A percentile compares a stretch with the other conserved stretches of the same genome.
Conservation (phyloP, 192 early-diverging fungal genomes). For the Backusella parvicylindrica region DNA sequence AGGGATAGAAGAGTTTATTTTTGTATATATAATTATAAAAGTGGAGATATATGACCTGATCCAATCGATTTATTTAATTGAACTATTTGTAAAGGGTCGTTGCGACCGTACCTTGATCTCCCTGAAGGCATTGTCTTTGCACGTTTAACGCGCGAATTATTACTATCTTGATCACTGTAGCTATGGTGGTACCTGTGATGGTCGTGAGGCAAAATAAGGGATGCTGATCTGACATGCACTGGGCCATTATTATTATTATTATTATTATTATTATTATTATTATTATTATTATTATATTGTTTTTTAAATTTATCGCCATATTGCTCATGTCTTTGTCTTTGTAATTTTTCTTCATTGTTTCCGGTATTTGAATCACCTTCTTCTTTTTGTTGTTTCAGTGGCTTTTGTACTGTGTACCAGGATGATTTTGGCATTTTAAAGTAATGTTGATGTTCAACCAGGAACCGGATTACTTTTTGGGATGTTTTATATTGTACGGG, state of each 20-base stretch:
- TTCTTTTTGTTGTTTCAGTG: neutral
- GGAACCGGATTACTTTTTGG: conserved; percentile 63
- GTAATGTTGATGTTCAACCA: conserved; percentile 54
- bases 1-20: neutral
- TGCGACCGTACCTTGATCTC: neutral
- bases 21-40: neutral
- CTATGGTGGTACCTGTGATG: neutral
- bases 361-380: neutral
- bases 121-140: conserved; percentile 19
- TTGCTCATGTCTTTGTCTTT: neutral
- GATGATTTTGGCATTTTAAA: conserved; percentile 30
- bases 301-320: neutral
- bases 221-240: neutral
- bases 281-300: neutral
- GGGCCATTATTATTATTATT: too few species aligned
- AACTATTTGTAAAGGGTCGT: conserved; percentile 1
- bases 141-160: neutral
- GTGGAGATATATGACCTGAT: neutral
- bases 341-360: neutral
- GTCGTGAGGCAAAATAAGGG: neutral
- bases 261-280: too few species aligned
- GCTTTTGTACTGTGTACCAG: neutral
- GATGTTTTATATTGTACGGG: conserved; percentile 70
- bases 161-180: neutral
- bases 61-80: conserved; percentile 10